These are phyloP conservation scores for Chloranthus sessilifolius DNA, from an alignment of 164 flowering plant species.

Conservation along the genomic window DNA sequence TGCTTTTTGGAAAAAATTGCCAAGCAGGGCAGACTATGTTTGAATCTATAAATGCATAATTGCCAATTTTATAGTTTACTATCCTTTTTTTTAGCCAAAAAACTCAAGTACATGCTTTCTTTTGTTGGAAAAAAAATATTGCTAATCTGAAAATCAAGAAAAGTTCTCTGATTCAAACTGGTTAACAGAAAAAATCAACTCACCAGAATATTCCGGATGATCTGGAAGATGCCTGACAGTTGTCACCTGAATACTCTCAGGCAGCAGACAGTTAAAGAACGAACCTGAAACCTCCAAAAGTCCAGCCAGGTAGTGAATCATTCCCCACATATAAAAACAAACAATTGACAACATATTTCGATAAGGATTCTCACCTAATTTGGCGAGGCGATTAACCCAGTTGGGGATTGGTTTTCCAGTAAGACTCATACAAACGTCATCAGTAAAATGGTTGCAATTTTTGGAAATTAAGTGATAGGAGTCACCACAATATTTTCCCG, in stretches of 20 bases:
- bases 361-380: conserved; percentile 47
- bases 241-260: conserved; percentile 66
- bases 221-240: conserved; percentile 75
- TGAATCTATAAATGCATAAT: no score
- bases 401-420: conserved; percentile 87
- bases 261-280: conserved; percentile 83
- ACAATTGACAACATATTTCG: neutral
- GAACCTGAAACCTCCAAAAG: conserved; percentile 64
- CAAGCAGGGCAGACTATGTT: no score
- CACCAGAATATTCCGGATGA: conserved; percentile 54
- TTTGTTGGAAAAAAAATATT: no score
- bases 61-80: no score
- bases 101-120: no score
- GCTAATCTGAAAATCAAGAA: neutral
- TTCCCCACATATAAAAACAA: neutral
- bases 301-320: no score
- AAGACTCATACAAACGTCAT: conserved; percentile 60
- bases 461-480: conserved; percentile 87
- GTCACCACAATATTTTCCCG: conserved; percentile 72
- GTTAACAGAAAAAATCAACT: conserved; percentile 10
- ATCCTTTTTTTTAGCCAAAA: no score
- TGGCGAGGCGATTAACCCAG: conserved; percentile 93
- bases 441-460: conserved; percentile 95
- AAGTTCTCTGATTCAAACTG: neutral
- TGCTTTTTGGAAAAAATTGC: no score